A percentile compares a stretch with the other conserved stretches of the same genome.
phyloP scores from a whole-genome alignment of 495 filamentous ascomycete genomes.

The Pseudevernia furfuracea region DNA sequence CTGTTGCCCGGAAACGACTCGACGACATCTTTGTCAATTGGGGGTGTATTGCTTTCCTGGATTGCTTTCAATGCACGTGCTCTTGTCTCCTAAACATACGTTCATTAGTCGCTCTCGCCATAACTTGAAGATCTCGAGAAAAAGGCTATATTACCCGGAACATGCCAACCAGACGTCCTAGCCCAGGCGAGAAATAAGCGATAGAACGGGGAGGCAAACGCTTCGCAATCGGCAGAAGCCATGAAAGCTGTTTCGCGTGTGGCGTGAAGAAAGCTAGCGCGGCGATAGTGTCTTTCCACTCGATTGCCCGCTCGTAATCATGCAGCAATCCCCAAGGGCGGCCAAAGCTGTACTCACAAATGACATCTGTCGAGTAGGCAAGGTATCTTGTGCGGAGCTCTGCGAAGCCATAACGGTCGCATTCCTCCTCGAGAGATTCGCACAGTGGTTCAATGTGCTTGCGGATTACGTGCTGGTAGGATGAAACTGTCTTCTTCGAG shows the following conservation, averaged over 20 bases:
- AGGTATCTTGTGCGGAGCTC: conserved; percentile 4
- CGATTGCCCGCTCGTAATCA: not conserved
- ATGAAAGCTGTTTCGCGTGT: conserved; percentile 10
- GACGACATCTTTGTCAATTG: no score
- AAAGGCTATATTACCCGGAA: no score
- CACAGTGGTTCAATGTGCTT: conserved; percentile 12
- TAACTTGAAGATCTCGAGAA: no score
- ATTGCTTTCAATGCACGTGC: no score
- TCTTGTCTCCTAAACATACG: no score
- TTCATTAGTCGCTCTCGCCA: no score
- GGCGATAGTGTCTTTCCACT: conserved; percentile 9
- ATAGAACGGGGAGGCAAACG: no score
- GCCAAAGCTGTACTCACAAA: conserved; percentile 1
- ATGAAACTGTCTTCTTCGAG: conserved; percentile 20
- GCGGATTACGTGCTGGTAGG: conserved; percentile 16
- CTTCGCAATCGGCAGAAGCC: conserved; percentile 7
- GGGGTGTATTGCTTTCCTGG: no score
- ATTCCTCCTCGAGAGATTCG: not conserved
- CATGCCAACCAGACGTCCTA: no score
- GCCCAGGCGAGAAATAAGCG: no score
- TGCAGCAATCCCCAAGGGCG: conserved; percentile 1
- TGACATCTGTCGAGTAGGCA: conserved; percentile 10
- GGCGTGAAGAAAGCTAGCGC: conserved; percentile 4
- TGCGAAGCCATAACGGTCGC: not conserved
- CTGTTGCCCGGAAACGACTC: no score